Evolutionary conservation across 208 protist species (phyloP).

Genomic region (Vickermania spadyakhi): DNA sequence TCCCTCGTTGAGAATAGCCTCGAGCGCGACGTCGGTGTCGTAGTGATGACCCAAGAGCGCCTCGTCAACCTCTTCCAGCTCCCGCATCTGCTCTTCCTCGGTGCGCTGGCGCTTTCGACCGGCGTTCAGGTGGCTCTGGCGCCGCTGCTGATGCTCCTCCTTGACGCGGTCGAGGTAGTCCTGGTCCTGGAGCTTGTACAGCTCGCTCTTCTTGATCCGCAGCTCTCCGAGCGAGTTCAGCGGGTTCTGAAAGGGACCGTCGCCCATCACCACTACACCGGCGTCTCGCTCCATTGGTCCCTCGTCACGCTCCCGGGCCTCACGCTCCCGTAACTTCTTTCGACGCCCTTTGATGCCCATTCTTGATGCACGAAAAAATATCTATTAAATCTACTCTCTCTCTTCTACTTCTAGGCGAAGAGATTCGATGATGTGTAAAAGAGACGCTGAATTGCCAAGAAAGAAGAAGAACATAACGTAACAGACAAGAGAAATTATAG

Average conservation of each 20-base stretch:
- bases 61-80: constrained; percentile 2
- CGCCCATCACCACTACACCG: constrained; percentile 10
- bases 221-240: constrained; percentile 33
- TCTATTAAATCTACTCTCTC: no score
- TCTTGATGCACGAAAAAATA: not conserved
- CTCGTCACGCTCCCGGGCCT: constrained; percentile 12
- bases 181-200: constrained; percentile 74
- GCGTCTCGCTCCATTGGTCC: constrained; percentile 7
- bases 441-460: no score
- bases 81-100: not conserved
- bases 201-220: constrained; percentile 78
- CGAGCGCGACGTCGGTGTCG: not conserved
- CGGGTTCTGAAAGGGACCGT: constrained; percentile 38
- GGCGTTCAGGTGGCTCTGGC: constrained; percentile 18
- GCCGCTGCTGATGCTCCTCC: constrained; percentile 60
- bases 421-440: no score
- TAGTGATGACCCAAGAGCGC: not conserved
- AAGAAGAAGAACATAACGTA: no score
- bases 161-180: constrained; percentile 69
- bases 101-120: not conserved
- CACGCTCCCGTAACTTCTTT: constrained; percentile 57
- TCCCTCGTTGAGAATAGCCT: constrained; percentile 10
- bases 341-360: constrained; percentile 84
- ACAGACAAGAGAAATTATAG: no score
- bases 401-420: no score